Percentiles rank a stretch among this genome's conserved stretches.
Evolutionary conservation across 305 asterid genomes (phyloP).

Genomic region (Fraxinus latifolia): DNA sequence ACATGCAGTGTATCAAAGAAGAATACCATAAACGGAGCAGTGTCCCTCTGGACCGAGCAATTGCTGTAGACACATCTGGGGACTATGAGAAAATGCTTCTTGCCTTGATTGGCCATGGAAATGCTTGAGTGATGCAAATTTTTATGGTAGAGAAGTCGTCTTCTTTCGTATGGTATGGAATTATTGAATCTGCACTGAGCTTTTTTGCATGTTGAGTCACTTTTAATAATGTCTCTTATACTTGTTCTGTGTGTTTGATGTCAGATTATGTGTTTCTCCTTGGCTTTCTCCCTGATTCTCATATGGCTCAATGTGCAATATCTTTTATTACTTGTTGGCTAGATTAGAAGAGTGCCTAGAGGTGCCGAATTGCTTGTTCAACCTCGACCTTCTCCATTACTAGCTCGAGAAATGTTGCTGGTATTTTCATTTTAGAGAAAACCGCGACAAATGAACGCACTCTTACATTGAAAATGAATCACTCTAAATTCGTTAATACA

Average conservation of each 20-base stretch:
- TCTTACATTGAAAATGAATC: not conserved
- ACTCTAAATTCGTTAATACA: not conserved
- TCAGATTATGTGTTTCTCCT: not conserved
- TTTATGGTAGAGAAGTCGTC: not conserved
- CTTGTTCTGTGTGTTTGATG: not conserved
- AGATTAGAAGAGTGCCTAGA: not conserved
- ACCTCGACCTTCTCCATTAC: not conserved
- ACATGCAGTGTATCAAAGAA: slow-evolving; percentile 60
- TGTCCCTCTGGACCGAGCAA: slow-evolving; percentile 53
- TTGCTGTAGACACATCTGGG: slow-evolving; percentile 70
- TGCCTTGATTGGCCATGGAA: slow-evolving; percentile 54
- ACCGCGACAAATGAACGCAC: not conserved
- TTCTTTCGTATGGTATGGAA: not conserved
- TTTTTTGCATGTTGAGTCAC: not conserved
- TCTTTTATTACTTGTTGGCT: not conserved
- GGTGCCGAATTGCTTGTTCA: not conserved
- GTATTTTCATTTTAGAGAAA: not conserved
- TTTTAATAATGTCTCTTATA: not conserved
- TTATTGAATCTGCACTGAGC: not conserved
- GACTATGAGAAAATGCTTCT: slow-evolving; percentile 68
- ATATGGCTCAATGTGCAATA: not conserved
- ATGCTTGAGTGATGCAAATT: slow-evolving; percentile 23
- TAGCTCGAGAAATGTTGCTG: not conserved
- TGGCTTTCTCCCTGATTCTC: not conserved
- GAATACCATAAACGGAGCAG: slow-evolving; percentile 69